These are phyloP conservation scores for Russula griseocarnosa DNA, from an alignment of 768 basidiomycete species.

Conservation along the genomic window DNA sequence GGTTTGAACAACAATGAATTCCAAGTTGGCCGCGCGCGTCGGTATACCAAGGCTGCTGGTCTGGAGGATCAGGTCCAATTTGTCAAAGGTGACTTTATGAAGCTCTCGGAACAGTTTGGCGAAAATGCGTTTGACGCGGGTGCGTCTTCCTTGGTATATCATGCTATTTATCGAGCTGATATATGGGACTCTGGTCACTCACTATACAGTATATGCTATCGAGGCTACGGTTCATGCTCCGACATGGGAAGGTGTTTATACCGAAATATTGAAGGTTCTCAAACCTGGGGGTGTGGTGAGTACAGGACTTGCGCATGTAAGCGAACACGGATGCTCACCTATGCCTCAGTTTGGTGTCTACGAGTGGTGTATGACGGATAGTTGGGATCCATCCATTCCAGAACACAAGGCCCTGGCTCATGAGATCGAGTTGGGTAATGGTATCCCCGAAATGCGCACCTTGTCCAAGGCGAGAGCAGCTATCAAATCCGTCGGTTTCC, in stretches of 20 bases:
- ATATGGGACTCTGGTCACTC: constrained; percentile 11
- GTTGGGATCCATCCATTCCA: constrained; percentile 82
- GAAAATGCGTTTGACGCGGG: constrained; percentile 93
- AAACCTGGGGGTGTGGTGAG: constrained; percentile 93
- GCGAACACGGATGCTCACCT: constrained; percentile 10
- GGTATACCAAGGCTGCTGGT: constrained; percentile 74
- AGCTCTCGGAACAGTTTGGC: constrained; percentile 85
- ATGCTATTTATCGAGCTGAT: background rate
- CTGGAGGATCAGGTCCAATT: constrained; percentile 75
- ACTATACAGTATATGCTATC: constrained; percentile 80
- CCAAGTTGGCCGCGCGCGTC: constrained; percentile 82
- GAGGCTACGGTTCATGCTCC: constrained; percentile 98
- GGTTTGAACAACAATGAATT: constrained; percentile 97
- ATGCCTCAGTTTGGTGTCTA: constrained; percentile 83
- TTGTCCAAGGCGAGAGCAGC: constrained; percentile 68
- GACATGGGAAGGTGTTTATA: constrained; percentile 91
- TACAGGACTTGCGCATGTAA: constrained; percentile 25
- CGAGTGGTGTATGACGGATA: constrained; percentile 98
- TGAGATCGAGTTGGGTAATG: constrained; percentile 89
- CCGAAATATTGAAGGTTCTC: constrained; percentile 86
- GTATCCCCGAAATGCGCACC: constrained; percentile 96
- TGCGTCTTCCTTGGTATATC: constrained; percentile 31
- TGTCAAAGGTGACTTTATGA: constrained; percentile 96
- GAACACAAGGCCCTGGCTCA: constrained; percentile 89
- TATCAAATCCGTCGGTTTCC: constrained; percentile 77